These are phyloP conservation scores for Thelonectria rubi DNA, from an alignment of 2,329 filamentous ascomycete species.

Conservation along the genomic window DNA sequence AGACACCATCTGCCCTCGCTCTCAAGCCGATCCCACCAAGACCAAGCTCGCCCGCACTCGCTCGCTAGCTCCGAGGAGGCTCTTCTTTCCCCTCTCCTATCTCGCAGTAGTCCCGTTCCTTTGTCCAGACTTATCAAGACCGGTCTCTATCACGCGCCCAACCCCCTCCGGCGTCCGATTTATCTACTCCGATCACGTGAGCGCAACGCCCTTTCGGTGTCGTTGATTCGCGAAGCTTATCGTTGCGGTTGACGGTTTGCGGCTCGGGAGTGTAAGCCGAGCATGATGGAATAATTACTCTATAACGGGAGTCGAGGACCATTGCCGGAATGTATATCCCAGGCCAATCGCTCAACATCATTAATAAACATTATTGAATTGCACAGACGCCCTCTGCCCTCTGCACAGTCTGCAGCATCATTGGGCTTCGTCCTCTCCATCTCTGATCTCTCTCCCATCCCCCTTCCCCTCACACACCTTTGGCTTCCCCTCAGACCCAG, in stretches of 20 bases:
- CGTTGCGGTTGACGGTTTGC: conserved; percentile 4
- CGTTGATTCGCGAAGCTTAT: neutral
- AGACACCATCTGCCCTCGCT: too few relatives aligned
- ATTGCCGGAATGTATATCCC: neutral
- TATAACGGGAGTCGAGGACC: neutral
- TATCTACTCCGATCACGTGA: conserved; percentile 19
- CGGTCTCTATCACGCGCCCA: conserved; percentile 50
- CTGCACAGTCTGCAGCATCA: neutral
- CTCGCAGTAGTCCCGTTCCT: neutral
- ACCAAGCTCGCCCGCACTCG: neutral
- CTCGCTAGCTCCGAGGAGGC: neutral
- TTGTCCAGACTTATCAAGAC: neutral
- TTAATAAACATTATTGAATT: conserved; percentile 1
- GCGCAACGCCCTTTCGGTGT: neutral
- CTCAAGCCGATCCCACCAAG: too few relatives aligned
- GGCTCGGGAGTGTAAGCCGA: neutral
- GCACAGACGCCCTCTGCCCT: neutral
- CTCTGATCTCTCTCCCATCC: neutral
- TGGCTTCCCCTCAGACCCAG: neutral
- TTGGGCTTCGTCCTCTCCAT: neutral
- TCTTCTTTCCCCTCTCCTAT: neutral
- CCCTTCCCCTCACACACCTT: neutral
- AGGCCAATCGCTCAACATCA: neutral
- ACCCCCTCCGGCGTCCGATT: neutral
- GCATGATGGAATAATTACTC: neutral